Base-by-base conservation (phyloP, 805 yeast species). In the Scheffersomyces ergatensis region DNA sequence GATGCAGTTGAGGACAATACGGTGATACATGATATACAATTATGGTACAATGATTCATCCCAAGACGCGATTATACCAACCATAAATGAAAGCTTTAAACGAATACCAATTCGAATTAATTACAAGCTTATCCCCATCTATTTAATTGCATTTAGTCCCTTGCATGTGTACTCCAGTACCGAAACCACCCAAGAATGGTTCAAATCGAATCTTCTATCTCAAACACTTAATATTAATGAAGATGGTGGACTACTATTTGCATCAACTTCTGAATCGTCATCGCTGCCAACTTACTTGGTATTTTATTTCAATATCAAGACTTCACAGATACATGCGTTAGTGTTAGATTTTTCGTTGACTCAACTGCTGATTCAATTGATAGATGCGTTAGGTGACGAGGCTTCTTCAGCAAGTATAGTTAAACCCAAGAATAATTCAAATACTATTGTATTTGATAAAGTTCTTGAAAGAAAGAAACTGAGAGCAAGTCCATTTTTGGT, bases 401-500 rank as follows among this genome's bases (percentile, higher is more conserved):
- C 8, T 8, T 6, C 29, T 26, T 26, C 29, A 26, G 8, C 14
- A 6, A 12, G 5, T 9, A 6, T 12, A 26, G 13, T 14, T 9
- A 26, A 26, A 26, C 29, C 39, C n/a, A 20, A 30, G 29, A 38
- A 24, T 4, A 30, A 20, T 15, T 31, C 34, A 21, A 33, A 26
- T 29, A 29, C 41, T 4, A 24, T 35, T 16, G 29, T 62, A 1
- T 65, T 67, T 34, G 74, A 69, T 46, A 60, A 62, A 33, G 69
- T 67, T 4, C 48, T 67, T 17, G 60, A 60, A 26, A 54, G 47
- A 39, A 57, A 58, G 46, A 59, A 57, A 38, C 40, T 37, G 35
- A 38, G 48, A 23, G 38, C 48, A 15, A 50, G 50, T 29, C 48
- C 58, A n/a, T 46, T 48, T 34, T 14, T 47, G 1, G 45, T 45